Base-by-base conservation (phyloP, 2,329 filamentous ascomycete genomes). In the Trichoderma sp. region DNA sequence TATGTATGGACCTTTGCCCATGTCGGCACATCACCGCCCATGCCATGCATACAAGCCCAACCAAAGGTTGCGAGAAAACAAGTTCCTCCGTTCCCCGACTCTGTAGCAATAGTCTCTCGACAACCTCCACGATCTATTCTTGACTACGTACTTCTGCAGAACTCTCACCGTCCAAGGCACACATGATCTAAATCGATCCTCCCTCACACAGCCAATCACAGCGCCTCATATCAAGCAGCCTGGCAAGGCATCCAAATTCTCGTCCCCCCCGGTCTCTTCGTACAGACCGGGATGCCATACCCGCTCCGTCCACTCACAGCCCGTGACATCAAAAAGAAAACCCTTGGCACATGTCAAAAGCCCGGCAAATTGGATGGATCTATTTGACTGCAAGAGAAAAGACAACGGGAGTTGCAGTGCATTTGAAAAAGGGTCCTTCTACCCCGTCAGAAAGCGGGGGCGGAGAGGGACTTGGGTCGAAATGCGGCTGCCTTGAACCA, bases 241-340 rank as follows among this genome's bases (percentile, higher is more conserved):
- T 65, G 63, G 21, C 43, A 65, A 65, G 63, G 63, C 63, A 65
- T 26, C 63, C 56, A 52, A 44, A 65, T 65, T 65, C 48, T 39
- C 14, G n/a, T 43, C 43, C 52, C 30, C 3, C 34, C 21, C 45
- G 47, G 19, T 41, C 4, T 34, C 6, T n/a, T 52, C 30, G 26
- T n/a, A 30, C 26, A 19, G 15, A n/a, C 48, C 50, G 19, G 17
- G n/a, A 52, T 52, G 26, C 14, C 26, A 52, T 34, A 52, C 50
- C 34, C 34, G 34, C 21, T 34, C 30, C 30, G 9, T 34, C 7
- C 9, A 34, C 28, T 24, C 21, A 7, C 28, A 28, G 28, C 28
- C 28, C 28, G 28, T 28, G 7, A 28, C 28, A 28, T 9, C 9
- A 2, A 9, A 30, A 30, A 14, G 10, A 39, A 24, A 3, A 39